Percentiles rank a stretch among this genome's conserved stretches.
These are phyloP conservation scores for Nemania sp. DNA, from an alignment of 2,329 filamentous ascomycete species.

Conservation along the genomic window DNA sequence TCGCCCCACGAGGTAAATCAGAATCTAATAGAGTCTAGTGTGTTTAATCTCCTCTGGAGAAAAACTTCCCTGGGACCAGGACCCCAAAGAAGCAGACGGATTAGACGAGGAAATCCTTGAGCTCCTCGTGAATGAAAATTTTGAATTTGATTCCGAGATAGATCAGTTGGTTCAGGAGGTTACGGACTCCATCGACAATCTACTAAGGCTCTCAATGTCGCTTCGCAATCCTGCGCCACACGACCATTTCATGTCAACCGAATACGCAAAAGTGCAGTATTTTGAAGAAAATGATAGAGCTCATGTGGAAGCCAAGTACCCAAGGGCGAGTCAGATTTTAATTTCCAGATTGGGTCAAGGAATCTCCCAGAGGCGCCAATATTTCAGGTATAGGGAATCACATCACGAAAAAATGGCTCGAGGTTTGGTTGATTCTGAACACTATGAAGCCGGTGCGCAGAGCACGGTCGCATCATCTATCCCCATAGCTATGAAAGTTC, in stretches of 20 bases:
- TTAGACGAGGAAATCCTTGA: conserved; percentile 18
- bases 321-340: conserved; percentile 17
- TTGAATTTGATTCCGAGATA: conserved; percentile 25
- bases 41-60: conserved; percentile 17
- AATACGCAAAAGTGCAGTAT: conserved; percentile 25
- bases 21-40: conserved; percentile 10
- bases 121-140: not conserved
- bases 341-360: conserved; percentile 38
- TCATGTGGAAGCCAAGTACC: conserved; percentile 41
- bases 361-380: conserved; percentile 41
- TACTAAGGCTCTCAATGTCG: conserved; percentile 43
- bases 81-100: conserved; percentile 6
- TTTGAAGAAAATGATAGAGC: conserved; percentile 36
- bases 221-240: conserved; percentile 44
- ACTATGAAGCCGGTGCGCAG: conserved; percentile 16
- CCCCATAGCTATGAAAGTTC: conserved; percentile 24
- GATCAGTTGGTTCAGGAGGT: conserved; percentile 28
- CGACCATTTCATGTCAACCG: conserved; percentile 35
- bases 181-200: conserved; percentile 36
- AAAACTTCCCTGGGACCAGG: conserved; percentile 18
- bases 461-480: conserved; percentile 34
- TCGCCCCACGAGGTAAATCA: not conserved
- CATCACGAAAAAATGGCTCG: conserved; percentile 40
- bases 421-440: conserved; percentile 28
- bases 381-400: conserved; percentile 43